These are phyloP conservation scores for Metarhizium robertsii DNA, from an alignment of 2,329 filamentous ascomycete genomes.

Conservation along the genomic window DNA sequence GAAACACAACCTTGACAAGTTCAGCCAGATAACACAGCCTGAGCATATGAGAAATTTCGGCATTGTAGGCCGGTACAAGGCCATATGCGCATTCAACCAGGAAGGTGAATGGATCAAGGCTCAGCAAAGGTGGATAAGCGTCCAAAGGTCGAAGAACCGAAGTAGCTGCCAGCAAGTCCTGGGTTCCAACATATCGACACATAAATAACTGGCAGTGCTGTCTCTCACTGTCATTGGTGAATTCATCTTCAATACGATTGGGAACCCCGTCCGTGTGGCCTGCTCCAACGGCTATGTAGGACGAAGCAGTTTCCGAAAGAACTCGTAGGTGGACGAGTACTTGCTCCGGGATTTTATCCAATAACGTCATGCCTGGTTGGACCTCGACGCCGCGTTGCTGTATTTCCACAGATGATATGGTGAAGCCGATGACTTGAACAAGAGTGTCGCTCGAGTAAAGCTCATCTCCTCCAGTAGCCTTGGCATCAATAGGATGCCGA, in stretches of 20 bases:
- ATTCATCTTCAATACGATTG: conserved; percentile 57
- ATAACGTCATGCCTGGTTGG: conserved; percentile 61
- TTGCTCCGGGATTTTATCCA: conserved; percentile 79
- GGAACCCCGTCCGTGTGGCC: conserved; percentile 47
- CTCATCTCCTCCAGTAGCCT: conserved; percentile 28
- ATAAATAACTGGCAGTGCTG: conserved; percentile 72
- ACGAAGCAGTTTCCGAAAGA: conserved; percentile 77
- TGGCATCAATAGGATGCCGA: conserved; percentile 23
- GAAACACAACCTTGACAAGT: conserved; percentile 69
- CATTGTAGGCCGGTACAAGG: conserved; percentile 54
- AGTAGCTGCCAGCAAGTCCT: conserved; percentile 19
- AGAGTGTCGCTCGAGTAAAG: conserved; percentile 49
- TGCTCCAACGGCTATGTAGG: conserved; percentile 71
- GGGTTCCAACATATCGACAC: conserved; percentile 39
- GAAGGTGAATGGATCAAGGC: conserved; percentile 68
- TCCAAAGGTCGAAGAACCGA: conserved; percentile 27
- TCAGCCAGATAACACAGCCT: conserved; percentile 86
- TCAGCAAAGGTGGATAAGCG: conserved; percentile 49
- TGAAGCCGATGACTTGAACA: conserved; percentile 64
- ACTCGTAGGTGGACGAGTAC: conserved; percentile 79
- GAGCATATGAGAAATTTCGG: conserved; percentile 71
- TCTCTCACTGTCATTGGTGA: conserved; percentile 55
- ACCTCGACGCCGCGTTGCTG: conserved; percentile 78
- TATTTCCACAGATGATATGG: conserved; percentile 83
- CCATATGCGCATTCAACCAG: conserved; percentile 70